These are phyloP conservation scores for Salmacisia buchloeana DNA, from an alignment of 1,284 basidiomycete genomes.

Conservation along the genomic window DNA sequence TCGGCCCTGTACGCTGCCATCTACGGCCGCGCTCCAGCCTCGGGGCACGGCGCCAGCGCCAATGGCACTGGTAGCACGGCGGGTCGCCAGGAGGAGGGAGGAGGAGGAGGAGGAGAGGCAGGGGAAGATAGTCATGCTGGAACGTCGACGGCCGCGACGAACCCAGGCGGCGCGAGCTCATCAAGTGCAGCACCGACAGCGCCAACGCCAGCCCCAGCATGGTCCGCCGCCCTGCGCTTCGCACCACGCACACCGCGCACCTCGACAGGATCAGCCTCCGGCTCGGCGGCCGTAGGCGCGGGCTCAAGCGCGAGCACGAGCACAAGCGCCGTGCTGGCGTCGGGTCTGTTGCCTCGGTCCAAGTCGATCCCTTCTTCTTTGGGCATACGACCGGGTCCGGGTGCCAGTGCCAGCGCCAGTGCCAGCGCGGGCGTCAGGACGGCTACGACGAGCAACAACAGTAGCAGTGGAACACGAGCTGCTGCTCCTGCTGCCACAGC, in stretches of 20 bases:
- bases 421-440: background rate
- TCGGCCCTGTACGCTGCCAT: constrained; percentile 4
- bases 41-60: background rate
- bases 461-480: no score
- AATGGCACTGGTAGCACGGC: no score
- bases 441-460: no score
- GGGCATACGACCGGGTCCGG: background rate
- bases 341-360: background rate
- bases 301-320: no score
- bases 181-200: background rate
- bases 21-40: background rate
- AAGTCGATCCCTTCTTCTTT: background rate
- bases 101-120: background rate
- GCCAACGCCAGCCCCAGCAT: background rate
- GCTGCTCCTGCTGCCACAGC: no score
- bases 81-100: no score
- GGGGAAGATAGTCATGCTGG: background rate
- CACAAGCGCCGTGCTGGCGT: no score
- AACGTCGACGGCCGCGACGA: background rate
- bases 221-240: background rate
- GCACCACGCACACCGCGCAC: background rate
- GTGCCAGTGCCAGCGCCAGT: background rate
- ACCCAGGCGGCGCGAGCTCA: background rate
- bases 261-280: background rate
- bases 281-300: background rate